These are phyloP conservation scores for Blastomyces parvus DNA, from an alignment of 2,329 filamentous ascomycete genomes.

Conservation along the genomic window DNA sequence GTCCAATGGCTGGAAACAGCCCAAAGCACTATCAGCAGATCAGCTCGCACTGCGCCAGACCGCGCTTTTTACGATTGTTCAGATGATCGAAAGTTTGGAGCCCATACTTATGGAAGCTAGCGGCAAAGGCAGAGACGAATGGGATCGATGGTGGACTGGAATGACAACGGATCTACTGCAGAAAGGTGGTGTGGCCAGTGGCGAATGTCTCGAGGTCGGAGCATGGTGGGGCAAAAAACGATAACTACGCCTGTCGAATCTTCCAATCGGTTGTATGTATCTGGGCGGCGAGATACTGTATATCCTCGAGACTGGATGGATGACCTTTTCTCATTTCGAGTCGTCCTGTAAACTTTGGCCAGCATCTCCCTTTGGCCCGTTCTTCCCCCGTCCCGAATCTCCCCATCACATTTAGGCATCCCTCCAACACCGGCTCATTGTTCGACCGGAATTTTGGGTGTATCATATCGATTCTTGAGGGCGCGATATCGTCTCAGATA, in stretches of 20 bases:
- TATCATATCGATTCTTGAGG: constrained; percentile 68
- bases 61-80: constrained; percentile 70
- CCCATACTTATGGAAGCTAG: constrained; percentile 71
- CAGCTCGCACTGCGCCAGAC: constrained; percentile 68
- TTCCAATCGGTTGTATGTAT: background rate
- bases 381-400: background rate
- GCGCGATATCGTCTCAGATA: constrained; percentile 87
- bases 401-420: constrained; percentile 3
- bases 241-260: constrained; percentile 18
- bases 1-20: constrained; percentile 20
- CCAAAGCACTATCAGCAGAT: constrained; percentile 51
- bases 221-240: constrained; percentile 56
- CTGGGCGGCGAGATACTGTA: background rate
- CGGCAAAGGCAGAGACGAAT: constrained; percentile 82
- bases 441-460: constrained; percentile 20
- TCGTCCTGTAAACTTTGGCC: background rate
- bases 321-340: background rate
- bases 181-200: constrained; percentile 67
- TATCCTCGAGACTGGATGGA: background rate
- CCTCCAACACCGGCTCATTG: constrained; percentile 16
- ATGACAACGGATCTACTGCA: constrained; percentile 78
- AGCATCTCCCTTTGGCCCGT: background rate
- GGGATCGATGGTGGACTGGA: constrained; percentile 79
- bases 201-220: constrained; percentile 68
- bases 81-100: constrained; percentile 77